Evolutionary conservation across 2,329 filamentous ascomycete species (phyloP), one percentile per base, ranked within the genome.

Genomic region (Stagonosporopsis tanaceti): DNA sequence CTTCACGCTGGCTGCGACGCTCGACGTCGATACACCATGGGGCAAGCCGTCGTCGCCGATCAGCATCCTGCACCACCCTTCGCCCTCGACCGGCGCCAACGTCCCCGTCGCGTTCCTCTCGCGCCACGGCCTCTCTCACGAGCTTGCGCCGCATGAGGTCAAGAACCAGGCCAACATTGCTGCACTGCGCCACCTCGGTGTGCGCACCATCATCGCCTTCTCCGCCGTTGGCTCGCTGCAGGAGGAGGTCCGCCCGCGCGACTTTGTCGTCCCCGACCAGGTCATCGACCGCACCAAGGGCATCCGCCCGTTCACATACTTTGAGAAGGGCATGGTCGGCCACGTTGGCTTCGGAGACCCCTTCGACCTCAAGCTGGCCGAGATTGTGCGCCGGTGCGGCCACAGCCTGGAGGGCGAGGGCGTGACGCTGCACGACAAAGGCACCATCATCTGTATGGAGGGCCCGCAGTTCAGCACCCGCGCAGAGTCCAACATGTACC

Each of bases 401-500:
- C 83, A 87, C 71, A 84, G 81, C 57, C 84, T 97, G 76, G 86
- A 91, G 69, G 93, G 94, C 46, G 92, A 97, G 5, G 92, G 91
- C 50, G 91, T 97, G 17, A 85, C 85, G 15, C 80, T 98, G 67
- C 95, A 99, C 77, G 89, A 91, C 67, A 88, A 86, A 66, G 95
- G 94, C 41, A 92, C 90, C 2, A 80, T 98, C 59, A 84, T 99
- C 68, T 97, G 93, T 81, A 99, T 99, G 90, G 95, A 99, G 85
- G 95, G 95, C n/a, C 95, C 95, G 20, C 93, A 97, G 71, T 99
- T 99, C 84, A 95, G 90, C 60, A 98, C 95, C 17, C 92, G 95
- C 61, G 94, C 95, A 57, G 95, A 99, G 81, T 95, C 91, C 56
- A 88, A 97, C 79, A 87, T 99, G 81, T 99, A 99, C 84, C 92